Conservation (phyloP, 805 yeast species). For the Candida lessepsii region DNA sequence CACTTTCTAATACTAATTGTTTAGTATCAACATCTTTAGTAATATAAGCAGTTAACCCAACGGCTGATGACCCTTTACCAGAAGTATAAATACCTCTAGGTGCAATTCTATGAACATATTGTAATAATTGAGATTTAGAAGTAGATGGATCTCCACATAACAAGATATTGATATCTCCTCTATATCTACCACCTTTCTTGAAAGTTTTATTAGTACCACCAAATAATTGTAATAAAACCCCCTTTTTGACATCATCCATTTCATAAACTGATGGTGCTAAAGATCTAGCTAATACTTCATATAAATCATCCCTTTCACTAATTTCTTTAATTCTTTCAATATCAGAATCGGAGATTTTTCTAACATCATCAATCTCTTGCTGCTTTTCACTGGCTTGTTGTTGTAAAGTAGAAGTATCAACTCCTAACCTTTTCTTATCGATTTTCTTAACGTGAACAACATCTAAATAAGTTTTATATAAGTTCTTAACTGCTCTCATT, state of each 20-base stretch:
- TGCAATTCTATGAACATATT: slow-evolving; percentile 94
- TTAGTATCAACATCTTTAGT: slow-evolving; percentile 92
- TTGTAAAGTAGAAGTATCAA: slow-evolving; percentile 66
- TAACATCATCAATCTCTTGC: slow-evolving; percentile 74
- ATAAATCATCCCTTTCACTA: slow-evolving; percentile 71
- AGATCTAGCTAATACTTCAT: slow-evolving; percentile 83
- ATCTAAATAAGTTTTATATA: slow-evolving; percentile 91
- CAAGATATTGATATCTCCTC: slow-evolving; percentile 92
- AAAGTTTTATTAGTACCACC: slow-evolving; percentile 94
- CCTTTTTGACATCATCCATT: slow-evolving; percentile 95
- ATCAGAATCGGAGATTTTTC: slow-evolving; percentile 69
- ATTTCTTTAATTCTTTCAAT: slow-evolving; percentile 59
- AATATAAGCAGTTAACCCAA: slow-evolving; percentile 95
- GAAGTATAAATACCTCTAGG: slow-evolving; percentile 98
- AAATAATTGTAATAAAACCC: slow-evolving; percentile 85
- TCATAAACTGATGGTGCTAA: slow-evolving; percentile 97
- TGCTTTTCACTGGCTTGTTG: slow-evolving; percentile 55
- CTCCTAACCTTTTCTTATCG: slow-evolving; percentile 77
- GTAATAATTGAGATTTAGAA: slow-evolving; percentile 89
- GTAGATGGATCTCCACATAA: slow-evolving; percentile 99
- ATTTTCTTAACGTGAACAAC: slow-evolving; percentile 89
- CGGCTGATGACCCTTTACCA: slow-evolving; percentile 99
- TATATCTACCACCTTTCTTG: slow-evolving; percentile 85
- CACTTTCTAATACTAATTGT: slow-evolving; percentile 90
- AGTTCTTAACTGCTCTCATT: slow-evolving; percentile 76